Percentiles rank a stretch among this genome's conserved stretches.
These are phyloP conservation scores for Akanthomyces muscarius DNA, from an alignment of 2,329 filamentous ascomycete species.

Conservation along the genomic window DNA sequence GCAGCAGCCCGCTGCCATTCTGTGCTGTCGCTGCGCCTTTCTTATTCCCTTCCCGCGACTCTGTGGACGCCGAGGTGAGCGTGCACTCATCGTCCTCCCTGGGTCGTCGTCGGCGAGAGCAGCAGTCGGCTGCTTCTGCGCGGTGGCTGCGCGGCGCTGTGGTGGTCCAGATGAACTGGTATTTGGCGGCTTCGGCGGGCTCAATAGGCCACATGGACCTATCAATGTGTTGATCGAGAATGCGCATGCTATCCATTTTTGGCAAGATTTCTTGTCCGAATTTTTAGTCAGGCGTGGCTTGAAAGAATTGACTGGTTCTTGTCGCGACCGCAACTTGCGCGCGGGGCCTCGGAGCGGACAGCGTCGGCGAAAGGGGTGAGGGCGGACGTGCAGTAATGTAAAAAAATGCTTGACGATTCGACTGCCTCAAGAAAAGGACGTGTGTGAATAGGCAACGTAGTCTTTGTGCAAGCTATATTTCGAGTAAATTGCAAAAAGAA, in stretches of 20 bases:
- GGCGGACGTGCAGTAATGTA: background rate
- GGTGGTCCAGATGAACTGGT: constrained; percentile 11
- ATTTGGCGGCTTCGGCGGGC: constrained; percentile 8
- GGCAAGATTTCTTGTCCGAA: too few relatives aligned
- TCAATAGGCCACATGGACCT: constrained; percentile 2
- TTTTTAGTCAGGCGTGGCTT: too few relatives aligned
- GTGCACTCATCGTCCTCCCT: background rate
- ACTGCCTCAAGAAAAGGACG: too few relatives aligned
- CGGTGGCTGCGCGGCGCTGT: background rate
- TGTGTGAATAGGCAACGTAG: too few relatives aligned
- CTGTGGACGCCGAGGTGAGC: background rate
- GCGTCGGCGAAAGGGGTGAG: background rate
- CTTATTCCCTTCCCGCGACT: background rate
- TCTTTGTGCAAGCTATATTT: too few relatives aligned
- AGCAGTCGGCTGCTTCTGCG: background rate
- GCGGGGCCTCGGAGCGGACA: background rate
- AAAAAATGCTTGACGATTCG: too few relatives aligned
- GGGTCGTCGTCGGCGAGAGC: background rate
- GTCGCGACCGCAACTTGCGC: too few relatives aligned
- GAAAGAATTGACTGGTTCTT: background rate
- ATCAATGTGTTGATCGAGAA: constrained; percentile 14
- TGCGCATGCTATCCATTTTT: constrained; percentile 6
- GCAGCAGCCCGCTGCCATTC: background rate
- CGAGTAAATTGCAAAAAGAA: background rate
- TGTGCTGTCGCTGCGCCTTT: too few relatives aligned